These are phyloP conservation scores for Colletotrichum filicis DNA, from an alignment of 2,329 filamentous ascomycete species.

Conservation along the genomic window DNA sequence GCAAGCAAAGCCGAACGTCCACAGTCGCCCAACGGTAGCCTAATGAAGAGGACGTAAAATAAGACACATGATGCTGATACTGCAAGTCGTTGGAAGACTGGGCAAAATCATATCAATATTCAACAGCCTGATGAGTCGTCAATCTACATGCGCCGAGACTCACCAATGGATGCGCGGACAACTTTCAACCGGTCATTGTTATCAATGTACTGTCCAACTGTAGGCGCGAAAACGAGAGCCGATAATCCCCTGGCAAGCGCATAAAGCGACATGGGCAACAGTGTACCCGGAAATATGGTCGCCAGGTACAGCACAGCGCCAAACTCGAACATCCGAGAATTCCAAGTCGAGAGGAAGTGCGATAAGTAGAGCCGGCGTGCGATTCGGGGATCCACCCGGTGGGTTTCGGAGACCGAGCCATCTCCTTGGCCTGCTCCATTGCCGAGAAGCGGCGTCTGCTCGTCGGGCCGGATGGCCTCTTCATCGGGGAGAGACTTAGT, in stretches of 20 bases:
- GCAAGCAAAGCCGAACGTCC: background rate
- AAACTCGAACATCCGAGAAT: conserved; percentile 60
- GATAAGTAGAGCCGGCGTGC: conserved; percentile 51
- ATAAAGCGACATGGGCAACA: conserved; percentile 67
- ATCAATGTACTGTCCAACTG: conserved; percentile 63
- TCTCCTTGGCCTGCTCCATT: background rate
- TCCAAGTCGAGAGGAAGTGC: conserved; percentile 59
- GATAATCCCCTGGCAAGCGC: conserved; percentile 44
- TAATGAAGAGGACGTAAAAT: conserved; percentile 15
- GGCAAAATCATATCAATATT: background rate
- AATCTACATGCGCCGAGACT: background rate
- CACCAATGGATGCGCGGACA: conserved; percentile 48
- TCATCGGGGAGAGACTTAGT: background rate
- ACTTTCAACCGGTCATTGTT: conserved; percentile 47
- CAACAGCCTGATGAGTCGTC: background rate
- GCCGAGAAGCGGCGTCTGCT: background rate
- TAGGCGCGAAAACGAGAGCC: conserved; percentile 43
- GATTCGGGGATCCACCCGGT: background rate
- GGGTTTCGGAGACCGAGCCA: background rate
- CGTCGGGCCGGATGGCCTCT: background rate
- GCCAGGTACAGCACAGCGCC: conserved; percentile 57
- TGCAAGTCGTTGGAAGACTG: conserved; percentile 39
- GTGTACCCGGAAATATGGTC: conserved; percentile 55
- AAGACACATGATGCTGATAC: conserved; percentile 27
- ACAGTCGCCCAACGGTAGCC: background rate